Evolutionary conservation across 2,329 filamentous ascomycete genomes (phyloP).

Genomic region (Trichoderma sp.): DNA sequence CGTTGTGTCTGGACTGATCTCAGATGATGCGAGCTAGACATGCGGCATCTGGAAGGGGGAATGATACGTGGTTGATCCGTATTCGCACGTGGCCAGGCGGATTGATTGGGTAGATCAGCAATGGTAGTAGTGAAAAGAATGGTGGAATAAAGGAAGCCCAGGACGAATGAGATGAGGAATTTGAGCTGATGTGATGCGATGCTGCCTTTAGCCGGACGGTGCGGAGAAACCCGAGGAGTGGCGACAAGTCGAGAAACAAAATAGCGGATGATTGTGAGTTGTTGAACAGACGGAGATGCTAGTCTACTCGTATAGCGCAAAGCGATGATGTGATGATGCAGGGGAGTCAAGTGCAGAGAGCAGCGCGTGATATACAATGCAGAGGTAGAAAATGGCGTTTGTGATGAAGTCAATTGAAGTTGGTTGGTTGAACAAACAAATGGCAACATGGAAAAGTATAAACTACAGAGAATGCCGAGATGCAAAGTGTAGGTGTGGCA

Average conservation of each 20-base stretch:
- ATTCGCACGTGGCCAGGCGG: not conserved
- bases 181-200: not conserved
- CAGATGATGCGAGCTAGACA: not conserved
- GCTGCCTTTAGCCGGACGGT: conserved; percentile 10
- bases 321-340: not conserved
- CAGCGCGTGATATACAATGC: not conserved
- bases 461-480: not conserved
- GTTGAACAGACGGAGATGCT: not conserved
- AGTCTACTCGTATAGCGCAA: not conserved
- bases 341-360: not conserved
- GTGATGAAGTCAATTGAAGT: not conserved
- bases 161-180: not conserved
- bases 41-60: not conserved
- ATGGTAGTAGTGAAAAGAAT: not conserved
- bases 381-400: not conserved
- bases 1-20: not conserved
- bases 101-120: not conserved
- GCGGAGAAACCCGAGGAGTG: conserved; percentile 1
- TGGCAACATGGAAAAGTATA: not conserved
- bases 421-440: not conserved
- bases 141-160: not conserved
- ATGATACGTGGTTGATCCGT: not conserved
- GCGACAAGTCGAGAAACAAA: not conserved
- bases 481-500: not conserved
- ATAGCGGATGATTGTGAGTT: not conserved